A percentile compares a stretch with the other conserved stretches of the same genome.
These are phyloP conservation scores for Pseudogymnoascus sp. DNA, from an alignment of 2,329 filamentous ascomycete species.

Conservation along the genomic window DNA sequence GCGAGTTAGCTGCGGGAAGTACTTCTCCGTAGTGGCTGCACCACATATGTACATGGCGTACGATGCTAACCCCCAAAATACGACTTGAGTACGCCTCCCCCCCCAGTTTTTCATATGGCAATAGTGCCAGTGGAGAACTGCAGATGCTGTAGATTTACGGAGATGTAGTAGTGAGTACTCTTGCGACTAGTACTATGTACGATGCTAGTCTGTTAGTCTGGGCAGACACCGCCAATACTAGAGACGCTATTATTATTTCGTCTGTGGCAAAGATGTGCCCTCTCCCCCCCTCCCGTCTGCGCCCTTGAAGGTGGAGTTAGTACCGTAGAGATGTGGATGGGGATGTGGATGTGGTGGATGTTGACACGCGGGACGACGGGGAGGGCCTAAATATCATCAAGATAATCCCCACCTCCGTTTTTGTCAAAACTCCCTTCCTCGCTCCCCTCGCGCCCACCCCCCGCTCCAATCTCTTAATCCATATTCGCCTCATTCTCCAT, in stretches of 20 bases:
- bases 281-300: neutral
- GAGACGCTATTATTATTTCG: neutral
- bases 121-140: too few species aligned
- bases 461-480: neutral
- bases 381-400: constrained; percentile 7
- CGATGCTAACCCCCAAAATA: neutral
- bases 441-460: neutral
- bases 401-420: constrained; percentile 1
- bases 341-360: neutral
- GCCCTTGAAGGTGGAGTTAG: too few species aligned
- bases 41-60: neutral
- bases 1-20: neutral
- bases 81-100: neutral
- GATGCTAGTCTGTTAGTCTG: too few species aligned
- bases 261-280: neutral
- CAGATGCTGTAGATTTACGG: too few species aligned
- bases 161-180: too few species aligned
- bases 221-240: neutral
- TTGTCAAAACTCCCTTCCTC: neutral
- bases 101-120: neutral
- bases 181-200: neutral
- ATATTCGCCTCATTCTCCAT: neutral
- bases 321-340: too few species aligned
- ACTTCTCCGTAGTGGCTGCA: constrained; percentile 5
- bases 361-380: constrained; percentile 5